Percentiles rank a stretch among this genome's conserved stretches.
Evolutionary conservation across 495 filamentous ascomycete species (phyloP).

Genomic region (Parathielavia hyrcaniae): DNA sequence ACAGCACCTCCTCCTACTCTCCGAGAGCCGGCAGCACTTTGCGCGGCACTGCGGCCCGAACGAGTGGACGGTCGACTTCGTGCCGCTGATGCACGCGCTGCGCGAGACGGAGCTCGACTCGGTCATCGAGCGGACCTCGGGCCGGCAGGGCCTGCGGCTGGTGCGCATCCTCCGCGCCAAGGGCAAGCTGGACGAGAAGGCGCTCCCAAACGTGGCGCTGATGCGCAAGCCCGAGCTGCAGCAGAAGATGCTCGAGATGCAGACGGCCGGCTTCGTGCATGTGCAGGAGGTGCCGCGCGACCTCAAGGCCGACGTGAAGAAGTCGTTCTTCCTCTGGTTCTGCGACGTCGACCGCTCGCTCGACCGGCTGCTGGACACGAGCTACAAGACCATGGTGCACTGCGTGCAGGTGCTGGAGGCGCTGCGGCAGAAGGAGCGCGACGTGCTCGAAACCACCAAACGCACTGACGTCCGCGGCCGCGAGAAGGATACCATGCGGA

Average conservation of each 20-base stretch:
- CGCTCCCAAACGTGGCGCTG: conserved; percentile 63
- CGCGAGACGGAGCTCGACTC: conserved; percentile 70
- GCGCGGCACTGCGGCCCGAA: conserved; percentile 55
- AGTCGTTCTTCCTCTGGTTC: conserved; percentile 85
- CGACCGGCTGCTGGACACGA: conserved; percentile 60
- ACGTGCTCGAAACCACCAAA: conserved; percentile 67
- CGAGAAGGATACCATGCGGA: conserved; percentile 67
- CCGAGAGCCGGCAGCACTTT: conserved; percentile 65
- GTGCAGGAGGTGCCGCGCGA: conserved; percentile 90
- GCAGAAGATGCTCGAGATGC: conserved; percentile 70
- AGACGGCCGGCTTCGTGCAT: conserved; percentile 74
- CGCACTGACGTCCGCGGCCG: conserved; percentile 75
- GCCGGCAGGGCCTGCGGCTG: conserved; percentile 67
- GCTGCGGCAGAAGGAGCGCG: conserved; percentile 59
- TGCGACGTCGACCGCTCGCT: conserved; percentile 69
- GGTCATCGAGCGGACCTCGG: conserved; percentile 67
- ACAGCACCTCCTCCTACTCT: conserved; percentile 67
- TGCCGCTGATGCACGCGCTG: conserved; percentile 57
- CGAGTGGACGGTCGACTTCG: conserved; percentile 76
- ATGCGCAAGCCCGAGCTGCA: conserved; percentile 76
- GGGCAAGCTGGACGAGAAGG: conserved; percentile 89
- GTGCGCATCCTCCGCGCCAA: conserved; percentile 74
- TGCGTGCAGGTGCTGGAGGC: conserved; percentile 68
- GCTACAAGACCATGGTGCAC: conserved; percentile 85
- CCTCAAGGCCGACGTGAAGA: conserved; percentile 62